Conservation (phyloP, 2,329 filamentous ascomycete species). For the Exophiala sp. region DNA sequence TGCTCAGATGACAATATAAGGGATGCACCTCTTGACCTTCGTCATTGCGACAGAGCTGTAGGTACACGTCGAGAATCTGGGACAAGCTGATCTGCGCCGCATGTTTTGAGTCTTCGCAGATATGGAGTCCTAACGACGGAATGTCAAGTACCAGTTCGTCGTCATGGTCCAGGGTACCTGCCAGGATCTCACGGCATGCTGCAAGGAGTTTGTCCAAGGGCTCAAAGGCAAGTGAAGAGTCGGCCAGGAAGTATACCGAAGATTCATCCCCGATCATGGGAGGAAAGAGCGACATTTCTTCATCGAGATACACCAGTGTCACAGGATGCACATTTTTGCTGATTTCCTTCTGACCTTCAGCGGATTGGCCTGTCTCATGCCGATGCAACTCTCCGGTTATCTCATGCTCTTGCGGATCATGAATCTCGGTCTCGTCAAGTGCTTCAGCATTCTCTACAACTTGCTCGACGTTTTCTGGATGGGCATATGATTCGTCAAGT, state of each 20-base stretch:
- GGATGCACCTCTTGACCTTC: constrained; percentile 48
- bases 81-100: constrained; percentile 48
- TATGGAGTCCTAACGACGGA: constrained; percentile 50
- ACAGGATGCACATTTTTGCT: constrained; percentile 40
- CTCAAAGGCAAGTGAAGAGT: constrained; percentile 50
- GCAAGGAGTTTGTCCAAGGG: constrained; percentile 52
- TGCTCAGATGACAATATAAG: constrained; percentile 53
- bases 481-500: background rate
- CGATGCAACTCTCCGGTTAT: background rate
- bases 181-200: constrained; percentile 47
- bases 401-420: background rate
- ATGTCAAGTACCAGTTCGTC: constrained; percentile 54
- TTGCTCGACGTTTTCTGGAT: background rate
- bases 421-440: background rate
- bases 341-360: background rate
- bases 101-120: constrained; percentile 52
- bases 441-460: background rate
- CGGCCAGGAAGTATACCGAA: constrained; percentile 52
- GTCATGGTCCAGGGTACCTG: constrained; percentile 51
- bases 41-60: constrained; percentile 56
- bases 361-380: background rate
- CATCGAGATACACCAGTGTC: constrained; percentile 50
- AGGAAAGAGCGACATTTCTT: constrained; percentile 55
- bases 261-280: constrained; percentile 46
- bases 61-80: constrained; percentile 55